Base-by-base conservation (phyloP, 371 early-diverging fungal species). In the Actinomortierella ambigua region DNA sequence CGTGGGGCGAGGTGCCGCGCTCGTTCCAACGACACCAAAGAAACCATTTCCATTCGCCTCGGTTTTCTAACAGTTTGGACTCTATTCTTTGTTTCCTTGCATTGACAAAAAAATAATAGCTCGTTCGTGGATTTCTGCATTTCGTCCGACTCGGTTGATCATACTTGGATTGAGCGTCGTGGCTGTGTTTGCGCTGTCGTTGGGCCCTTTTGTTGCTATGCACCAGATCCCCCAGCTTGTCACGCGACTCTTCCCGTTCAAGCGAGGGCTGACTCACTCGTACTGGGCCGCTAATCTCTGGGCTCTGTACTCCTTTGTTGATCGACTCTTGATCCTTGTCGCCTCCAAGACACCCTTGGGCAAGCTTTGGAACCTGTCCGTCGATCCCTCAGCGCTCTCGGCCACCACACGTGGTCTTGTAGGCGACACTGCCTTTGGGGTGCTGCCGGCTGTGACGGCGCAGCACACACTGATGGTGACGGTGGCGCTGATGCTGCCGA, bases 211-310 rank as follows among this genome's bases (percentile, higher is more conserved):
- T 63, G 68, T 80, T 3, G 82, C 80, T 47, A 57, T 84, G 62
- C 79, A 83, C 17, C 92, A 92, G 53, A 47, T 90, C 14, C 88
- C 88, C 13, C 93, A 93, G 63, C 71, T 98, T n/a, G 59, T 89
- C 3, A 70, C 85, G n/a, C 88, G 98, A 2, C 83, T 98, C 39
- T 98, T 98, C 68, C 97, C 97, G 9, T 98, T 98, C 81, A 95
- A 93, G 71, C 89, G 98, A 15, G 98, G 98, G 15, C 84, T 98
- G 20, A 90, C 90, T 67, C 98, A 97, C 76, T 96, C 97, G 5
- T 96, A 91, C 75, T 97, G 98, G 98, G 98, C 98, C 0, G 96
- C 98, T 18, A 98, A 98, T 71, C 87, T 94, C 73, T 98, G 98
- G 98, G 96, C 98, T 0, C 78, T 98, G 49, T 98, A 97, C 76